Percentiles rank a stretch among this genome's conserved stretches.
Evolutionary conservation across 2,329 filamentous ascomycete species (phyloP).

Genomic region (Onygena corvina): DNA sequence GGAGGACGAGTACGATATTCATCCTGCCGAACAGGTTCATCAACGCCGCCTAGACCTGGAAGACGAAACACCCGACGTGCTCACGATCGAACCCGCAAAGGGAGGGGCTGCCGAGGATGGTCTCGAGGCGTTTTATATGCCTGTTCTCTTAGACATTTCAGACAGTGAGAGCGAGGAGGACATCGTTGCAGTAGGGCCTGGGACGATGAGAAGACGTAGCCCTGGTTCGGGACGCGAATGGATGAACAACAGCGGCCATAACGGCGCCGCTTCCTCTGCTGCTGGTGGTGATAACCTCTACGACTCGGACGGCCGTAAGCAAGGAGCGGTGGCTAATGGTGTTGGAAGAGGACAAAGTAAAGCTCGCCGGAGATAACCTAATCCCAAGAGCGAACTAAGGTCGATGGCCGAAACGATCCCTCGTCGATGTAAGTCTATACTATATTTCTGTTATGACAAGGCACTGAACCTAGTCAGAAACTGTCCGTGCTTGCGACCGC

Average conservation of each 20-base stretch:
- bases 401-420: too few species aligned
- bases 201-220: constrained; percentile 79
- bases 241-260: constrained; percentile 37
- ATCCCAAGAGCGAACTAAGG: not conserved
- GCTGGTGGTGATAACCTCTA: constrained; percentile 11
- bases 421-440: too few species aligned
- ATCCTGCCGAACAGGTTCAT: constrained; percentile 86
- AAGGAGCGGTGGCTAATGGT: constrained; percentile 9
- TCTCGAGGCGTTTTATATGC: constrained; percentile 66
- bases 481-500: too few species aligned
- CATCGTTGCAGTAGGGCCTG: constrained; percentile 52
- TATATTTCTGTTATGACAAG: not conserved
- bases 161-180: constrained; percentile 96
- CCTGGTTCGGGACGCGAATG: constrained; percentile 57
- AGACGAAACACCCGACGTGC: constrained; percentile 84
- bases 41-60: constrained; percentile 81
- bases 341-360: constrained; percentile 17
- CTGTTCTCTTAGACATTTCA: constrained; percentile 80
- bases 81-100: constrained; percentile 60
- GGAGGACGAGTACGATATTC: constrained; percentile 97
- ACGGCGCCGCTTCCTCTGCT: constrained; percentile 19
- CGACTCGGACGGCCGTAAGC: constrained; percentile 3
- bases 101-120: constrained; percentile 45
- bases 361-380: constrained; percentile 23
- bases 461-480: not conserved